Percentiles rank a stretch among this genome's conserved stretches.
phyloP scores from a whole-genome alignment of 108 stramenopile species.

The Fistulifera solaris region DNA sequence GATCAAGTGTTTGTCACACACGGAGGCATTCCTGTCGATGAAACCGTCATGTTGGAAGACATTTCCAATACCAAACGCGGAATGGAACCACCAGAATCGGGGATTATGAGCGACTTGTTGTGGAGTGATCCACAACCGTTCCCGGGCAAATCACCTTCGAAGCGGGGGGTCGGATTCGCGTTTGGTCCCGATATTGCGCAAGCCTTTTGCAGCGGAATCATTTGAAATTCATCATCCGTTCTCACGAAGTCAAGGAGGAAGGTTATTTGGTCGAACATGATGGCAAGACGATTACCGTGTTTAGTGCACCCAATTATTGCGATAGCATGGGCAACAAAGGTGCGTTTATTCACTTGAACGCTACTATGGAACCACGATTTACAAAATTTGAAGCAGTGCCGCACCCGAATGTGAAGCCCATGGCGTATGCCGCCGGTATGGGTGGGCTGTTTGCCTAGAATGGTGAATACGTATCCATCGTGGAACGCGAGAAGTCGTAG shows the following conservation, averaged over 20 bases:
- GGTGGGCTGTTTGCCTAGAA: slow-evolving; percentile 41
- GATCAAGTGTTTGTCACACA: slow-evolving; percentile 92
- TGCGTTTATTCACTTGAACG: slow-evolving; percentile 91
- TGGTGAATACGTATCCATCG: too few species aligned
- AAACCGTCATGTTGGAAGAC: slow-evolving; percentile 84
- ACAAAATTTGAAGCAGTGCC: slow-evolving; percentile 86
- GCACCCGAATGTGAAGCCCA: slow-evolving; percentile 95
- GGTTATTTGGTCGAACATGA: slow-evolving; percentile 98
- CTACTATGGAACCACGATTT: slow-evolving; percentile 71
- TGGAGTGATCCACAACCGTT: slow-evolving; percentile 99
- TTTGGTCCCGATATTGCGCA: slow-evolving; percentile 96
- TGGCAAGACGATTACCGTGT: slow-evolving; percentile 97
- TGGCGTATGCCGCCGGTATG: slow-evolving; percentile 96
- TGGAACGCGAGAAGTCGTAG: too few species aligned
- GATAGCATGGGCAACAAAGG: slow-evolving; percentile 99
- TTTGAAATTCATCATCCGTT: slow-evolving; percentile 80
- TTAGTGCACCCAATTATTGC: slow-evolving; percentile 99
- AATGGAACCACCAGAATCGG: slow-evolving; percentile 87
- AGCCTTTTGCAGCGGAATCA: slow-evolving; percentile 71
- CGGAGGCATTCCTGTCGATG: slow-evolving; percentile 85
- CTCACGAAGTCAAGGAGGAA: slow-evolving; percentile 97
- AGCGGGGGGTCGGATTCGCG: slow-evolving; percentile 90
- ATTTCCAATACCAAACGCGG: slow-evolving; percentile 77
- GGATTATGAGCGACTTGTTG: slow-evolving; percentile 95
- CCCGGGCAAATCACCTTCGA: slow-evolving; percentile 25